Evolutionary conservation across 164 flowering plant genomes (phyloP), one percentile per base, ranked within the genome.

Genomic region (Santalum album): DNA sequence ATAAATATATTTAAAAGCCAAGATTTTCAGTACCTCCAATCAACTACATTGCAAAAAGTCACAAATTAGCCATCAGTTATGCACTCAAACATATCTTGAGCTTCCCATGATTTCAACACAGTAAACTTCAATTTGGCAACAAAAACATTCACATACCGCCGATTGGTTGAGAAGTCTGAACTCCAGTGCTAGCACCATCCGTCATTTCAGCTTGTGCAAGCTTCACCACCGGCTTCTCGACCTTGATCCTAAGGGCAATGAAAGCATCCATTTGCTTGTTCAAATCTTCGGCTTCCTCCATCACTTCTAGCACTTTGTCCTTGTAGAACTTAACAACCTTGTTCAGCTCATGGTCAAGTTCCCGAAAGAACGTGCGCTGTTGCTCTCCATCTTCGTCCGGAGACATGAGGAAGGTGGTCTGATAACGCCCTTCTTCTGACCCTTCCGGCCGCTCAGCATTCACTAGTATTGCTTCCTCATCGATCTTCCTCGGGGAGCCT

Each of bases 341-440:
- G 53, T 85, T 85, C 50, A 88, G 78, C 65, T 88, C 87, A 17
- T 72, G 78, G 54, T 88, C 90, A 18, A 88, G 78, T 54, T 70
- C 69, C 62, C 65, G 56, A 32, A 88, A 88, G 61, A 72, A 88
- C 54, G 68, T 54, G 17, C 67, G 56, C 67, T 88, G 94, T 4
- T 56, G 43, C 49, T 79, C 85, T 2, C 78, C 90, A 17, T 90
- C 90, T 7, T 58, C 69, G 0, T 74, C 88, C 0, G 77, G 49
- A 0, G 81, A 44, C 79, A 47, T 74, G 2, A 85, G 57, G 39
- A 88, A 80, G 65, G 55, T 70, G 2, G 83, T 81, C 62, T 83
- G 73, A 49, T 72, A 79, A 4, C 25, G 14, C 26, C 53, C 12
- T 32, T 32, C 62, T 18, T 60, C 68, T 36, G 29, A 39, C 6